Percentiles rank a stretch among this genome's conserved stretches.
Evolutionary conservation across 352 stramenopile species (phyloP).

Genomic region (Globisporangium sylvaticum): DNA sequence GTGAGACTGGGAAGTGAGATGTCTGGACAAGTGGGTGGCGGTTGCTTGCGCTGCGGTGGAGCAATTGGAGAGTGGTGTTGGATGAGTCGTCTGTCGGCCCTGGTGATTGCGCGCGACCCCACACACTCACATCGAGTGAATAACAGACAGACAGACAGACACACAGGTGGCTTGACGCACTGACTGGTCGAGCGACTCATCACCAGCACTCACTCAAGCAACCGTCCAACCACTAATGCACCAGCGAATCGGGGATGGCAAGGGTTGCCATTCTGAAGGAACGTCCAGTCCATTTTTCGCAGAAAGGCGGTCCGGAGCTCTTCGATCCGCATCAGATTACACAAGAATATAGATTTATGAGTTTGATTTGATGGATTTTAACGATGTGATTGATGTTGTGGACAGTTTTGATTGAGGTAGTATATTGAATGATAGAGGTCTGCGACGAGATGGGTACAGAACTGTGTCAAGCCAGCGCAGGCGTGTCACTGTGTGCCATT

Average conservation of each 20-base stretch:
- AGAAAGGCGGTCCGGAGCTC: slow-evolving; percentile 8
- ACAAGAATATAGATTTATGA: background rate
- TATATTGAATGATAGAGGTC: background rate
- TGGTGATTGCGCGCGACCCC: background rate
- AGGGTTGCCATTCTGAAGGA: background rate
- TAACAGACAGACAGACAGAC: background rate
- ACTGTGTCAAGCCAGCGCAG: slow-evolving; percentile 10
- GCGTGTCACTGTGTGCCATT: background rate
- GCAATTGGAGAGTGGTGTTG: background rate
- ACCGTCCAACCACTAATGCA: background rate
- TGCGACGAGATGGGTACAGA: slow-evolving; percentile 6
- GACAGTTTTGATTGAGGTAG: background rate
- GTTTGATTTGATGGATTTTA: background rate
- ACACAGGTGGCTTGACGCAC: background rate
- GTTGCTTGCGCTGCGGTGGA: background rate
- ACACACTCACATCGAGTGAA: background rate
- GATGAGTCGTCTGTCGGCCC: background rate
- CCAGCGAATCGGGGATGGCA: background rate
- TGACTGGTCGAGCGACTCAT: slow-evolving; percentile 6
- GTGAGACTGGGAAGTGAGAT: slow-evolving; percentile 7
- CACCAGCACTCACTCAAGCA: background rate
- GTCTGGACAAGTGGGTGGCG: background rate
- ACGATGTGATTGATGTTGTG: background rate
- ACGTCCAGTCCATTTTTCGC: background rate
- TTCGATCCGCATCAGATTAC: background rate